A percentile compares a stretch with the other conserved stretches of the same genome.
These are phyloP conservation scores for Cryptococcus neoformans DNA, from an alignment of 1,284 basidiomycete genomes.

Conservation along the genomic window DNA sequence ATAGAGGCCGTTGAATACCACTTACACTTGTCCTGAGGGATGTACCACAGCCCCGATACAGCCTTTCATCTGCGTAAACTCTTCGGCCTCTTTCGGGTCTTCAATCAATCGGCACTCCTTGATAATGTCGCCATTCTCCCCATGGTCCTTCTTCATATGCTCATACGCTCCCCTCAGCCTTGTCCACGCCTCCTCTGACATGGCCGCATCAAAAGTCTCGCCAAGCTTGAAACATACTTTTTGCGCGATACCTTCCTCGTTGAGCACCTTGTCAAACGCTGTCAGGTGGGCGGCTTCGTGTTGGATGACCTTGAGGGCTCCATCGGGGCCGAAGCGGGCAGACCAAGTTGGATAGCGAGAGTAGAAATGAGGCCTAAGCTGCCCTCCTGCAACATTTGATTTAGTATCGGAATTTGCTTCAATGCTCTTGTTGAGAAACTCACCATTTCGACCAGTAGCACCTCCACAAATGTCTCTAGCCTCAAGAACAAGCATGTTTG, in stretches of 20 bases:
- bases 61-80: constrained; percentile 22
- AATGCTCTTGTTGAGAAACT: background rate
- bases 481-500: constrained; percentile 15
- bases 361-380: constrained; percentile 16
- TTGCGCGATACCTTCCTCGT: constrained; percentile 16
- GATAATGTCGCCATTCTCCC: background rate
- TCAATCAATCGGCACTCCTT: constrained; percentile 15
- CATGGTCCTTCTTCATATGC: too few species aligned
- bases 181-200: constrained; percentile 20
- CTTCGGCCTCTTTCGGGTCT: constrained; percentile 18
- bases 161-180: constrained; percentile 6
- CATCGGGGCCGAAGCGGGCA: constrained; percentile 10
- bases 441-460: constrained; percentile 19
- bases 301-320: constrained; percentile 16
- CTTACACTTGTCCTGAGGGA: constrained; percentile 24
- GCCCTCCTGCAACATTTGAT: too few species aligned
- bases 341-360: constrained; percentile 22
- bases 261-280: constrained; percentile 14
- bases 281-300: constrained; percentile 20
- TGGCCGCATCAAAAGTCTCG: constrained; percentile 21
- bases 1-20: background rate
- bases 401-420: too few species aligned
- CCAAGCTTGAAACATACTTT: constrained; percentile 16
- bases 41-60: constrained; percentile 15
- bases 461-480: constrained; percentile 19